Percentiles rank a stretch among this genome's conserved stretches.
Conservation (phyloP, 2,329 filamentous ascomycete species). For the Teratosphaeria destructans region DNA sequence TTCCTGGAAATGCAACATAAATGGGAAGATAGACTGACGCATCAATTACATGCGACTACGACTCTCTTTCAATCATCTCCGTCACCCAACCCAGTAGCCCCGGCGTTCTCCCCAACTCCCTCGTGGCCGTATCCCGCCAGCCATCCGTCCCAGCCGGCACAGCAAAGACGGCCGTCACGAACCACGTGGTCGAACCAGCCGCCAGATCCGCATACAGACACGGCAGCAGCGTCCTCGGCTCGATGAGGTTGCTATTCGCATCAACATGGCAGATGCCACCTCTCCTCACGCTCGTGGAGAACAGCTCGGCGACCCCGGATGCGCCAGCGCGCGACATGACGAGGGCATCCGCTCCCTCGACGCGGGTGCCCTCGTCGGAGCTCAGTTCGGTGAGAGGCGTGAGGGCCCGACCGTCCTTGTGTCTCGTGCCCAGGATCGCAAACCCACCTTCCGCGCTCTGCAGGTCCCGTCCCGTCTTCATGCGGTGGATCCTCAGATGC, state of each 20-base stretch:
- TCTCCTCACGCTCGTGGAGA: slow-evolving; percentile 30
- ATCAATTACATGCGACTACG: background rate
- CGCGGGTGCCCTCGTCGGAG: no score
- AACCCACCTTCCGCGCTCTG: no score
- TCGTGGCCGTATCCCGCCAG: slow-evolving; percentile 42
- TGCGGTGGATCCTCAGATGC: no score
- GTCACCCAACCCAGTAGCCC: background rate
- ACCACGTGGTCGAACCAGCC: slow-evolving; percentile 51
- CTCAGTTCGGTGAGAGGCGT: no score
- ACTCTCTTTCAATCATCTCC: background rate
- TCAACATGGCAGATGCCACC: slow-evolving; percentile 65
- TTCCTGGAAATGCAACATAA: background rate
- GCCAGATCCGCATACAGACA: slow-evolving; percentile 54
- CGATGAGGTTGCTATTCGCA: slow-evolving; percentile 67
- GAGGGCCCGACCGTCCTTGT: no score
- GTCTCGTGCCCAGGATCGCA: no score
- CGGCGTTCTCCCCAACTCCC: background rate
- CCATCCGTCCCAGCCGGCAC: slow-evolving; percentile 49
- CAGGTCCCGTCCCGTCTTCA: no score
- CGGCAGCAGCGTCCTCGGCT: slow-evolving; percentile 61
- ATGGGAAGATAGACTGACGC: background rate
- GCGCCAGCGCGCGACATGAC: slow-evolving; percentile 40
- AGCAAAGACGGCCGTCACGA: slow-evolving; percentile 61
- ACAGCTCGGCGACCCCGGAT: slow-evolving; percentile 41
- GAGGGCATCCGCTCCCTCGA: slow-evolving; percentile 22